phyloP scores from a whole-genome alignment of 495 filamentous ascomycete genomes.

The Cairneyella variabilis region DNA sequence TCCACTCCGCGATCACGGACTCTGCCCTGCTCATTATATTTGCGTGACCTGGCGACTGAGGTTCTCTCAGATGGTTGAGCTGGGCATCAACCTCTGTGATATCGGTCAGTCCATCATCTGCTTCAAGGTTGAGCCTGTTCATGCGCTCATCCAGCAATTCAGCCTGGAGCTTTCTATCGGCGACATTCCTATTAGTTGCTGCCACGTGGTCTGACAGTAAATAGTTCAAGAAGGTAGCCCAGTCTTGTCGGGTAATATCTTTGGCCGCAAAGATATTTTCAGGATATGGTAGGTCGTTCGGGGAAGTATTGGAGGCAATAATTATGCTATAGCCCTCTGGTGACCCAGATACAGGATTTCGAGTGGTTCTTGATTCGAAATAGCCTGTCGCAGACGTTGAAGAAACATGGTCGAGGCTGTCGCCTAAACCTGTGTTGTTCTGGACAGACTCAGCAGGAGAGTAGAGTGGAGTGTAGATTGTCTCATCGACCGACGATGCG shows the following conservation, averaged over 20 bases:
- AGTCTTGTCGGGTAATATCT: constrained; percentile 41
- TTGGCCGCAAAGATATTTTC: constrained; percentile 24
- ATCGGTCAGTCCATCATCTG: constrained; percentile 13
- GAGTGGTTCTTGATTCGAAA: constrained; percentile 18
- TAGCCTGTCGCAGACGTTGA: constrained; percentile 17
- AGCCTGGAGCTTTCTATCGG: constrained; percentile 20
- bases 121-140: constrained; percentile 7
- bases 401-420: constrained; percentile 10
- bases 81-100: constrained; percentile 32
- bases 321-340: constrained; percentile 12
- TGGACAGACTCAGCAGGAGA: constrained; percentile 31
- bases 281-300: constrained; percentile 20
- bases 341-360: background rate
- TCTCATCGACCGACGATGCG: constrained; percentile 32
- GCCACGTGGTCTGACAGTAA: constrained; percentile 17
- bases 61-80: constrained; percentile 20
- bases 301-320: constrained; percentile 16
- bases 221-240: constrained; percentile 46
- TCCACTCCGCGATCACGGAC: constrained; percentile 43
- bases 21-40: background rate
- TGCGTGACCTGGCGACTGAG: background rate
- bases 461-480: constrained; percentile 45
- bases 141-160: constrained; percentile 21
- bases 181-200: constrained; percentile 15
- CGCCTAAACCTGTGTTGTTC: constrained; percentile 15